Evolutionary conservation across 805 yeast species (phyloP), one percentile per base, ranked within the genome.

Genomic region (Lipomyces chichibuensis): DNA sequence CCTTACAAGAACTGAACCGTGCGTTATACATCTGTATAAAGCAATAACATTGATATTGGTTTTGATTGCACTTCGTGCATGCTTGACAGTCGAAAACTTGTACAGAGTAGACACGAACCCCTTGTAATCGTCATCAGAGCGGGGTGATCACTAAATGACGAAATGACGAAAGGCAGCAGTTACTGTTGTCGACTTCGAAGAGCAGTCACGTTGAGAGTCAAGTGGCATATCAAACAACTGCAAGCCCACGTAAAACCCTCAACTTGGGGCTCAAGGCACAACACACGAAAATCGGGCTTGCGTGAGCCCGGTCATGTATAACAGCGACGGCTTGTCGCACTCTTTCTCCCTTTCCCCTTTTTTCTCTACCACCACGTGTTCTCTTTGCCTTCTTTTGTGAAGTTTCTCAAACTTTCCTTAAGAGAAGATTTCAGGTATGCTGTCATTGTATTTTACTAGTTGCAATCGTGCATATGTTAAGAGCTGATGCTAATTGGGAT

Each of bases 361-460:
- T 46, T 51, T 43, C 60, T 33, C 58, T 35, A 14, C 59, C 63
- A 20, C 62, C 64, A 49, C 63, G 63, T 53, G 55, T 69, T 55
- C 63, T 65, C 58, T 59, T 65, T 59, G 57, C 53, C 25, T 46
- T 20, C 37, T 55, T 61, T 65, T 62, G 57, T 57, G 25, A 56
- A 56, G 60, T 35, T 55, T 64, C 25, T 25, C 32, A 25, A 25
- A 33, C 46, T 57, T 43, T 32, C 60, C 56, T 64, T n/a, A 59
- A 60, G 52, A 59, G 33, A 60, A 35, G 49, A 57, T 56, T 54
- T 56, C 70, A 67, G 70, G 70, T 67, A 53, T 52, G 70, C 60
- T 39, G 9, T 51, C 14, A 59, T 63, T 51, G 53, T 54, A 23
- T 23, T 9, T 37, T 39, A 43, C 23, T 43, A n/a, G 23, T 43